A percentile compares a stretch with the other conserved stretches of the same genome.
These are phyloP conservation scores for Aspergillus carbonarius DNA, from an alignment of 2,329 filamentous ascomycete genomes.

Conservation along the genomic window DNA sequence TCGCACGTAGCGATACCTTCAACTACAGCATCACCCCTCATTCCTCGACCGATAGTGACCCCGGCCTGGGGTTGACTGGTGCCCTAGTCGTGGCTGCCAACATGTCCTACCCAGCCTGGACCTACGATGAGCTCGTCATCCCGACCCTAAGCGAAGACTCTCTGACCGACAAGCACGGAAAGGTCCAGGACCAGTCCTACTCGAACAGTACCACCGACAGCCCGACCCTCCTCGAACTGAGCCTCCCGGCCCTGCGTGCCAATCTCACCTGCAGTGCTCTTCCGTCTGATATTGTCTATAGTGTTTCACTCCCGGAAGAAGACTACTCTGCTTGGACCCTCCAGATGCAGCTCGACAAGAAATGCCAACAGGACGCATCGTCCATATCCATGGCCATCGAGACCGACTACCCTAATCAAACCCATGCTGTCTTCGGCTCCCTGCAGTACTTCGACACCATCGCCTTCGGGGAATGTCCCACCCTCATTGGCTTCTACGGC, in stretches of 20 bases:
- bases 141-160: conserved; percentile 13
- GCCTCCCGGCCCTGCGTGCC: conserved; percentile 2
- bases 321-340: not conserved
- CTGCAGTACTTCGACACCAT: not conserved
- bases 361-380: not conserved
- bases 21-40: not conserved
- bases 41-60: conserved; percentile 14
- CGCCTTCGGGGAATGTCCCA: not conserved
- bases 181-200: not conserved
- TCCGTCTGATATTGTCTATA: not conserved
- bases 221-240: not conserved
- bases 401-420: not conserved
- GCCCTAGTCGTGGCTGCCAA: conserved; percentile 28
- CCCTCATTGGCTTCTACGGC: conserved; percentile 10
- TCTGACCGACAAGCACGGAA: conserved; percentile 13
- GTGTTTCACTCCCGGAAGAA: accelerated
- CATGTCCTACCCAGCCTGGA: conserved; percentile 34
- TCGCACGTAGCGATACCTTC: conserved; percentile 14
- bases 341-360: not conserved
- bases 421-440: not conserved
- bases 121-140: conserved; percentile 30
- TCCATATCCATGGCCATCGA: not conserved
- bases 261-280: not conserved
- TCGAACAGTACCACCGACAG: not conserved
- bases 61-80: conserved; percentile 24